Percentiles rank a stretch among this genome's conserved stretches.
Conservation (phyloP, 2,329 filamentous ascomycete genomes). For the Pseudogymnoascus sp. region DNA sequence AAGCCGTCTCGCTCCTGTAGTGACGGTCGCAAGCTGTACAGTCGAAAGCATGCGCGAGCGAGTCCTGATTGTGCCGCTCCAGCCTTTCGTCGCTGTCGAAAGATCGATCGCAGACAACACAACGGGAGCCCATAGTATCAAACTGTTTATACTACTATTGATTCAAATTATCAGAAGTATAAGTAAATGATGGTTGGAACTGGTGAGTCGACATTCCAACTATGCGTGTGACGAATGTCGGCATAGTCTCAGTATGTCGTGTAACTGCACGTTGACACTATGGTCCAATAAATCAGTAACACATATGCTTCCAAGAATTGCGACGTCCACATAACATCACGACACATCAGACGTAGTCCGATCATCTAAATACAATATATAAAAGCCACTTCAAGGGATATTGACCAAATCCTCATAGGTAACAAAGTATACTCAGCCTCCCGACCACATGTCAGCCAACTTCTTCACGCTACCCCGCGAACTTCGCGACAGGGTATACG, state of each 20-base stretch:
- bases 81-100: slow-evolving; percentile 19
- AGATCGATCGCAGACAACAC: slow-evolving; percentile 19
- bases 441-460: too few species aligned
- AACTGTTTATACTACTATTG: slow-evolving; percentile 10
- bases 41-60: slow-evolving; percentile 16
- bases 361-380: too few species aligned
- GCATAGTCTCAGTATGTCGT: slow-evolving; percentile 12
- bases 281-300: neutral
- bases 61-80: slow-evolving; percentile 18
- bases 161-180: slow-evolving; percentile 16
- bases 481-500: too few species aligned
- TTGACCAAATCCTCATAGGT: too few species aligned
- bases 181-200: slow-evolving; percentile 15
- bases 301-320: too few species aligned
- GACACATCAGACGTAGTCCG: too few species aligned
- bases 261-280: slow-evolving; percentile 13
- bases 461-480: too few species aligned
- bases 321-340: too few species aligned
- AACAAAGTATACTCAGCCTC: too few species aligned
- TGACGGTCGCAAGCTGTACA: slow-evolving; percentile 18
- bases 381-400: too few species aligned
- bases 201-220: slow-evolving; percentile 12
- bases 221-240: slow-evolving; percentile 3
- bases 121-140: slow-evolving; percentile 18
- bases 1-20: slow-evolving; percentile 13